Evolutionary conservation across 1,284 basidiomycete species (phyloP).

Genomic region (Gymnopus androsaceus): DNA sequence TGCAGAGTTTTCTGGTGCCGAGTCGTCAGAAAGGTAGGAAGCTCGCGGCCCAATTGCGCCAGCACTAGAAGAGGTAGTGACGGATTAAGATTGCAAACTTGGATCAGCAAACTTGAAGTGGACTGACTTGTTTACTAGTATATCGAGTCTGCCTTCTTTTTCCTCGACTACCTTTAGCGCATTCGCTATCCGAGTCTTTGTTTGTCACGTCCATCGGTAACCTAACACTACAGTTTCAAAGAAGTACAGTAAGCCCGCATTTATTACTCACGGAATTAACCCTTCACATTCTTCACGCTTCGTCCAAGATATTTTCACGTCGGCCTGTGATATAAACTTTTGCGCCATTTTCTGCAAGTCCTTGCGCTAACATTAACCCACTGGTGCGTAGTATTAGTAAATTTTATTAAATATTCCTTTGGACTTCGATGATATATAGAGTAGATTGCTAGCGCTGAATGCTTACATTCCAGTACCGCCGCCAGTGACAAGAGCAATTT

Average conservation of each 20-base stretch:
- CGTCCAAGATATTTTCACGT: constrained; percentile 26
- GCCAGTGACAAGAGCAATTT: constrained; percentile 16
- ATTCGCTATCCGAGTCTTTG: constrained; percentile 22
- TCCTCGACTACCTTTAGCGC: constrained; percentile 27
- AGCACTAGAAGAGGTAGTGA: not conserved
- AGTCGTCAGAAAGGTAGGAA: not conserved
- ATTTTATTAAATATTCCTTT: not conserved
- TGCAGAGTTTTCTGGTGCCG: not conserved
- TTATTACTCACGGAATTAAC: constrained; percentile 3
- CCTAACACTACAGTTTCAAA: not conserved
- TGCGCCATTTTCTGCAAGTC: constrained; percentile 40
- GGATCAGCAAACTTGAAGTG: not conserved
- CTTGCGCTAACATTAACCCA: constrained; percentile 40
- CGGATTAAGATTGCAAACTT: not conserved
- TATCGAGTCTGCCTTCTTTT: constrained; percentile 32
- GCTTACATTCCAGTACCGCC: constrained; percentile 29
- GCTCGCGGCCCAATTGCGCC: not conserved
- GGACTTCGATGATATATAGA: not conserved
- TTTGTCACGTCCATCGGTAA: constrained; percentile 15
- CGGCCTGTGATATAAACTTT: constrained; percentile 40
- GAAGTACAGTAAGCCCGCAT: not conserved
- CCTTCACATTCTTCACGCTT: constrained; percentile 18
- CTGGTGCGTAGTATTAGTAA: constrained; percentile 1
- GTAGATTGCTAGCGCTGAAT: not conserved
- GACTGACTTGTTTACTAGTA: constrained; percentile 36